Evolutionary conservation across 2,329 filamentous ascomycete genomes (phyloP).

Genomic region (Penicillium hordei): DNA sequence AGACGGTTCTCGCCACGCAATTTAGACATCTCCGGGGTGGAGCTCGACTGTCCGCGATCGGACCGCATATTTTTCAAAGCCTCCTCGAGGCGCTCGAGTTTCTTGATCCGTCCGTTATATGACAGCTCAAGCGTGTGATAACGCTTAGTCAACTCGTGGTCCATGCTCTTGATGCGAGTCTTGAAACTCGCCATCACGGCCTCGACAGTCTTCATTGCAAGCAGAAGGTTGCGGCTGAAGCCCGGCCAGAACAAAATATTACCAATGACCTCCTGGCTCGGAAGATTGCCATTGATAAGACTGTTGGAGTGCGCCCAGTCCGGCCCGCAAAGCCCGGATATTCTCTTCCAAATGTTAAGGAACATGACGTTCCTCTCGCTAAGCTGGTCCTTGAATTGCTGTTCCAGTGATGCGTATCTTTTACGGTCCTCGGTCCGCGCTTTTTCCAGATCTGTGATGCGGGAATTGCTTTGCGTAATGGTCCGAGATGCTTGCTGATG

Average conservation of each 20-base stretch:
- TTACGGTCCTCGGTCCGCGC: slow-evolving; percentile 74
- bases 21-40: slow-evolving; percentile 57
- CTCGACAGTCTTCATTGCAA: slow-evolving; percentile 85
- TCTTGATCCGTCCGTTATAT: slow-evolving; percentile 76
- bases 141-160: slow-evolving; percentile 85
- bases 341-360: slow-evolving; percentile 82
- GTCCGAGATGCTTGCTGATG: slow-evolving; percentile 85
- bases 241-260: slow-evolving; percentile 73
- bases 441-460: slow-evolving; percentile 83
- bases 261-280: slow-evolving; percentile 79
- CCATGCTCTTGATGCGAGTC: slow-evolving; percentile 76
- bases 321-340: slow-evolving; percentile 79
- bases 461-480: slow-evolving; percentile 78
- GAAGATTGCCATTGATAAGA: slow-evolving; percentile 82
- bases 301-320: slow-evolving; percentile 92
- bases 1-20: slow-evolving; percentile 61
- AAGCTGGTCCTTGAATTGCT: slow-evolving; percentile 80
- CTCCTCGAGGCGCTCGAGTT: slow-evolving; percentile 82
- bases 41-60: slow-evolving; percentile 30
- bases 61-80: slow-evolving; percentile 64
- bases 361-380: slow-evolving; percentile 85
- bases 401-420: slow-evolving; percentile 72
- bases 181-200: slow-evolving; percentile 75
- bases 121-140: slow-evolving; percentile 83
- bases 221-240: slow-evolving; percentile 85